Evolutionary conservation across 2,329 filamentous ascomycete species (phyloP).

Genomic region (Fusarium cicatricum): DNA sequence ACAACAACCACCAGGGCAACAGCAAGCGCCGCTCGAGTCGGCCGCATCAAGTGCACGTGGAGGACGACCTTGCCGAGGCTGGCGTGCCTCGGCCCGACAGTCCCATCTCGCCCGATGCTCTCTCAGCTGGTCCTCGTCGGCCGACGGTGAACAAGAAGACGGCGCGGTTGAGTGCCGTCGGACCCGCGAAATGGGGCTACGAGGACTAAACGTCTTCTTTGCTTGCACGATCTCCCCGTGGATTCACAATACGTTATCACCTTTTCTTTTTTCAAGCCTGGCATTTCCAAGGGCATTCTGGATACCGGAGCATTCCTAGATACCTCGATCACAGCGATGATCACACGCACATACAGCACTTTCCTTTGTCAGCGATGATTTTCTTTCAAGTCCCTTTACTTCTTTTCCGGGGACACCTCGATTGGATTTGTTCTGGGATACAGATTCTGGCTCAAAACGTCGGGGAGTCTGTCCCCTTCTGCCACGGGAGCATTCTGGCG

Average conservation of each 20-base stretch:
- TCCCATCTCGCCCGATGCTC: constrained; percentile 48
- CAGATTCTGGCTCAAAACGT: constrained; percentile 10
- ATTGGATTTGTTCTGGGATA: constrained; percentile 18
- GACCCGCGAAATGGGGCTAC: constrained; percentile 34
- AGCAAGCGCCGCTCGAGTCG: constrained; percentile 26
- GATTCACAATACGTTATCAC: constrained; percentile 24
- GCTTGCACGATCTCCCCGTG: neutral
- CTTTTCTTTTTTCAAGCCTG: constrained; percentile 13
- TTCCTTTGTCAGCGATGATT: constrained; percentile 41
- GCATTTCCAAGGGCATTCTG: constrained; percentile 24
- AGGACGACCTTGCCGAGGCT: constrained; percentile 27
- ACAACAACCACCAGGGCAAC: constrained; percentile 11
- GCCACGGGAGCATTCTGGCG: constrained; percentile 10
- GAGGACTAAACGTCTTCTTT: constrained; percentile 32
- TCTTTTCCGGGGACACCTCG: constrained; percentile 20
- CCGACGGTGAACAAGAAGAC: constrained; percentile 49
- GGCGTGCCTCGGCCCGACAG: constrained; percentile 54
- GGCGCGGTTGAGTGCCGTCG: constrained; percentile 50
- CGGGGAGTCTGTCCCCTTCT: constrained; percentile 10
- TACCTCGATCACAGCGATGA: constrained; percentile 33
- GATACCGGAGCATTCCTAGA: constrained; percentile 32
- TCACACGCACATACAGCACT: constrained; percentile 26
- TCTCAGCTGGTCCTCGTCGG: constrained; percentile 39
- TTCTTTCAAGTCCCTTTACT: constrained; percentile 11
- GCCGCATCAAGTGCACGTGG: constrained; percentile 1